A percentile compares a stretch with the other conserved stretches of the same genome.
These are phyloP conservation scores for Miscanthus lutarioriparius DNA, from an alignment of 176 grass and related monocot genomes.

Conservation along the genomic window DNA sequence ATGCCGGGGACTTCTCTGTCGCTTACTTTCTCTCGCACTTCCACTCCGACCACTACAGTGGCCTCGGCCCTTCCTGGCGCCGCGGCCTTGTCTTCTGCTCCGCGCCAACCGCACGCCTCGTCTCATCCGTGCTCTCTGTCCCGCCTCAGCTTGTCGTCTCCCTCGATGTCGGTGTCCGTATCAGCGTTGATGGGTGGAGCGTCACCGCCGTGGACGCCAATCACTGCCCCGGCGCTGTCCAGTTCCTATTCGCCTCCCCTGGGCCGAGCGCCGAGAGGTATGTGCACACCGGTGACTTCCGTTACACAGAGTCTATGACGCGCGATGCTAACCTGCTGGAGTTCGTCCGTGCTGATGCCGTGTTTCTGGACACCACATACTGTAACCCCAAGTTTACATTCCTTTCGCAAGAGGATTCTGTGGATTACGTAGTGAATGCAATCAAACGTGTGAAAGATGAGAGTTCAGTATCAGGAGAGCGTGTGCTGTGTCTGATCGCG, in stretches of 20 bases:
- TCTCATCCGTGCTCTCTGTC: slow-evolving; percentile 59
- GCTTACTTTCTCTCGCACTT: slow-evolving; percentile 97
- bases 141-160: slow-evolving; percentile 62
- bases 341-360: slow-evolving; percentile 66
- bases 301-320: slow-evolving; percentile 66
- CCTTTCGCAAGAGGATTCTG: slow-evolving; percentile 72
- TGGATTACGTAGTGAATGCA: slow-evolving; percentile 64
- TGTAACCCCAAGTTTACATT: slow-evolving; percentile 90
- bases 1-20: slow-evolving; percentile 75
- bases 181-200: slow-evolving; percentile 63
- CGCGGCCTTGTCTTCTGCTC: slow-evolving; percentile 84
- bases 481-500: slow-evolving; percentile 65
- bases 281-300: slow-evolving; percentile 84
- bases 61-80: slow-evolving; percentile 69
- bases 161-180: slow-evolving; percentile 43
- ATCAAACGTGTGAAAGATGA: slow-evolving; percentile 61
- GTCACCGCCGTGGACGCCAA: slow-evolving; percentile 73
- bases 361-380: slow-evolving; percentile 91
- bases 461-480: slow-evolving; percentile 43
- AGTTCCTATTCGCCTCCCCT: slow-evolving; percentile 73
- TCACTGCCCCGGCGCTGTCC: slow-evolving; percentile 89
- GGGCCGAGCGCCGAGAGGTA: slow-evolving; percentile 51
- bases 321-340: slow-evolving; percentile 57
- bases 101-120: slow-evolving; percentile 57
- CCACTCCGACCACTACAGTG: slow-evolving; percentile 87